A percentile compares a stretch with the other conserved stretches of the same genome.
phyloP scores from a whole-genome alignment of 2,329 filamentous ascomycete genomes.

The Ascochyta lentis region DNA sequence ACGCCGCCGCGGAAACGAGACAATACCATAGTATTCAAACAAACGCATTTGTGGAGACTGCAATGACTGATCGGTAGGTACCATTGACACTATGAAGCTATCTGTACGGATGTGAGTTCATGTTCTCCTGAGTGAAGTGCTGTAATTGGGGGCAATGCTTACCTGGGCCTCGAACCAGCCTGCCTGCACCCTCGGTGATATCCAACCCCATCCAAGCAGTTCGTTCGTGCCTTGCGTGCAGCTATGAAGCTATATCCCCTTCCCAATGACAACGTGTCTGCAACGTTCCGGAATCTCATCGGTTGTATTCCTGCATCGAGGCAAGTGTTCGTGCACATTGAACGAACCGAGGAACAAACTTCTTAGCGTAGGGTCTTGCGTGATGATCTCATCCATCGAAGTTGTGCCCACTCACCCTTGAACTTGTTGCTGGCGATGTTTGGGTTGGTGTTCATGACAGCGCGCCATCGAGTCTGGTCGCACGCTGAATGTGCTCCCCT shows the following conservation, averaged over 20 bases:
- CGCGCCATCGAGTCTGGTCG: background rate
- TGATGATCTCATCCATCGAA: background rate
- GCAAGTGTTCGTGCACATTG: background rate
- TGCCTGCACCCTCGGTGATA: background rate
- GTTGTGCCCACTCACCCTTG: background rate
- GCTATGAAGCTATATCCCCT: background rate
- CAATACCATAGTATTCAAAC: background rate
- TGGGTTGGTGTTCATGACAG: background rate
- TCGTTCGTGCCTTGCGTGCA: no score
- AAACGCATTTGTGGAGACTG: background rate
- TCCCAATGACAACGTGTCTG: background rate
- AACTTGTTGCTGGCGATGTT: background rate
- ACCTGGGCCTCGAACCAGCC: background rate
- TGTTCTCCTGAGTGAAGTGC: background rate
- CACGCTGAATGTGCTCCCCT: background rate
- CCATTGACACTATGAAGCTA: background rate
- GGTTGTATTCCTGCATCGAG: background rate
- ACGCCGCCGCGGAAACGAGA: background rate
- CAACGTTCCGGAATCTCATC: background rate
- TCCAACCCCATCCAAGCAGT: background rate
- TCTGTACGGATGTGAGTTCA: constrained; percentile 1
- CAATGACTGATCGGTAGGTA: background rate
- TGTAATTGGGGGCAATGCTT: background rate
- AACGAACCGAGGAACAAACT: background rate
- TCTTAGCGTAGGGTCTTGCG: constrained; percentile 1